Conservation (phyloP, 495 filamentous ascomycete species). For the Neurospora sp. region DNA sequence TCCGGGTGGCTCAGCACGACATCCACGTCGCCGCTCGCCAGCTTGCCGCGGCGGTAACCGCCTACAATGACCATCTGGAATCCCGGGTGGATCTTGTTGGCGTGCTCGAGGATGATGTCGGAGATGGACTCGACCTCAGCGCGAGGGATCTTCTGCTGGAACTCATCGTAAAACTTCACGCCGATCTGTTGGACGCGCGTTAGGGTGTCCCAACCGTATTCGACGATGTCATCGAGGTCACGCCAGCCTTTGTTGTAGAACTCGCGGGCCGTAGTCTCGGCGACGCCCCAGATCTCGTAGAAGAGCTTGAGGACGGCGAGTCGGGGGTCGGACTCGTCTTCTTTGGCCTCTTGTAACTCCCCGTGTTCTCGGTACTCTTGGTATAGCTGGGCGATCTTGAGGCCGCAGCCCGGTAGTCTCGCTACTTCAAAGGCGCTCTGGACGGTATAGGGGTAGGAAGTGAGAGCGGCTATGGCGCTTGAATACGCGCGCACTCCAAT, state of each 20-base stretch:
- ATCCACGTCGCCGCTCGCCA: constrained; percentile 68
- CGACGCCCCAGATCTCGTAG: constrained; percentile 82
- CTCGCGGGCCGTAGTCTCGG: constrained; percentile 67
- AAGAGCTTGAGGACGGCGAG: constrained; percentile 58
- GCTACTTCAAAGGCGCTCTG: constrained; percentile 48
- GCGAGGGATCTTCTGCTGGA: constrained; percentile 60
- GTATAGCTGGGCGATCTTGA: constrained; percentile 71
- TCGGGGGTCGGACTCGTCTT: constrained; percentile 52
- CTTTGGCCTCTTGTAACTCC: constrained; percentile 49
- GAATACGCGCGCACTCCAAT: constrained; percentile 84
- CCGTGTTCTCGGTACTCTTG: constrained; percentile 58
- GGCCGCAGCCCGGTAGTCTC: constrained; percentile 68
- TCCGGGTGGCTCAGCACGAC: constrained; percentile 75
- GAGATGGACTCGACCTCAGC: constrained; percentile 65
- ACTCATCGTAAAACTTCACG: constrained; percentile 90
- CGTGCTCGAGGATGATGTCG: constrained; percentile 49
- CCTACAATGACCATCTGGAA: constrained; percentile 71
- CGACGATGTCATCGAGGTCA: constrained; percentile 66
- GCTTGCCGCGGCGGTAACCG: constrained; percentile 77
- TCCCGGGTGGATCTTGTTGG: constrained; percentile 39
- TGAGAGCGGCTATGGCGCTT: constrained; percentile 70
- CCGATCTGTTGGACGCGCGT: constrained; percentile 84
- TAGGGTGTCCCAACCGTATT: constrained; percentile 67
- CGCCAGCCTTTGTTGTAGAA: constrained; percentile 78
- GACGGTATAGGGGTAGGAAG: constrained; percentile 60